phyloP scores from a whole-genome alignment of 1,284 basidiomycete species.

The Austroboletus niveus region DNA sequence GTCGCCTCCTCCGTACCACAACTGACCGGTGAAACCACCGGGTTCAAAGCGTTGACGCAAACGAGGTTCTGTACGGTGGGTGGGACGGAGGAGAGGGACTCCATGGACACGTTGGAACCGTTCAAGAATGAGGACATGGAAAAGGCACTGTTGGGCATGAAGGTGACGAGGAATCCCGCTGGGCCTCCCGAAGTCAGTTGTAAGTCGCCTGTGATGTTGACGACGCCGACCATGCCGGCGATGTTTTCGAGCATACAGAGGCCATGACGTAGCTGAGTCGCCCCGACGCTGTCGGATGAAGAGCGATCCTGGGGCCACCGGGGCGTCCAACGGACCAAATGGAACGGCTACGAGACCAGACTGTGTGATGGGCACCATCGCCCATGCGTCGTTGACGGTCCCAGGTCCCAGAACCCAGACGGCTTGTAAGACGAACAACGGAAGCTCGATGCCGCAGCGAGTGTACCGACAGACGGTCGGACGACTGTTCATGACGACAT shows the following conservation, averaged over 20 bases:
- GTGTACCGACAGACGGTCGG: not conserved
- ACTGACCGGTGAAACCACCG: not conserved
- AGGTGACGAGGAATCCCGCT: not conserved
- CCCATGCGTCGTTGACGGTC: slow-evolving; percentile 1
- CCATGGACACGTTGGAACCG: slow-evolving; percentile 6
- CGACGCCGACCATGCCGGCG: not conserved
- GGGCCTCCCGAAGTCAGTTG: not conserved
- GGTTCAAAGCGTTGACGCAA: not conserved
- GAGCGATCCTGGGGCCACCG: not conserved
- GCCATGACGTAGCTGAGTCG: not conserved
- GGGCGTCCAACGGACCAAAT: not conserved
- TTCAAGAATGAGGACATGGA: not conserved
- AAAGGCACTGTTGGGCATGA: not conserved
- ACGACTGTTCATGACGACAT: slow-evolving; percentile 2
- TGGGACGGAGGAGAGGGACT: not conserved
- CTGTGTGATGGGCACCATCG: not conserved
- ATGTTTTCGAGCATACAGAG: not conserved
- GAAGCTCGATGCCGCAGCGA: not conserved
- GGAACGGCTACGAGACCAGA: not conserved
- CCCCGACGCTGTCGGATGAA: not conserved
- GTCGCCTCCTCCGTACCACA: not conserved
- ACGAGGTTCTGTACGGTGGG: not conserved
- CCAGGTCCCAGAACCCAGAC: slow-evolving; percentile 9
- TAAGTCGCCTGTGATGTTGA: not conserved
- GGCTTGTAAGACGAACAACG: not conserved